phyloP scores from a whole-genome alignment of 2,329 filamentous ascomycete genomes.

The Claviceps quebecensis region DNA sequence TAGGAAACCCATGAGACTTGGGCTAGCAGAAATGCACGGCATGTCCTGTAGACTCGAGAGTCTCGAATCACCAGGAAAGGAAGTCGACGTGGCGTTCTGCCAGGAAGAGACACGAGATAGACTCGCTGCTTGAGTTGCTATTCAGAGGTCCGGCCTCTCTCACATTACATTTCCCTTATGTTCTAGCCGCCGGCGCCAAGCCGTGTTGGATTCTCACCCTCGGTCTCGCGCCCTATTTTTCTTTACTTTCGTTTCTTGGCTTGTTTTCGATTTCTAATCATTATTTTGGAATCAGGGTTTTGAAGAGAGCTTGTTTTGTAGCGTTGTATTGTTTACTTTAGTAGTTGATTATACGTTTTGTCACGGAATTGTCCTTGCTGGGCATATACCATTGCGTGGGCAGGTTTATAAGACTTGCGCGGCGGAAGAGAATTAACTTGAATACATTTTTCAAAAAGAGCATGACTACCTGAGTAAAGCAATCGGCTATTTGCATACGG shows the following conservation, averaged over 20 bases:
- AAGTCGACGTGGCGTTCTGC: too few relatives aligned
- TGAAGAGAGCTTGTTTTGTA: background rate
- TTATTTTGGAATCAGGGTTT: background rate
- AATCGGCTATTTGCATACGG: too few relatives aligned
- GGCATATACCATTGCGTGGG: background rate
- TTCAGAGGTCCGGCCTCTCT: too few relatives aligned
- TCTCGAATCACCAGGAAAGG: background rate
- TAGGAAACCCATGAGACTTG: background rate
- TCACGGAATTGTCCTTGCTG: background rate
- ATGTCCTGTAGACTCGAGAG: background rate
- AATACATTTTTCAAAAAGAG: background rate
- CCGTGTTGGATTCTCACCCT: background rate
- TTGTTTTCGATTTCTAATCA: background rate
- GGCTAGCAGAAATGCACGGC: background rate
- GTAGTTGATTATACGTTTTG: conserved; percentile 2
- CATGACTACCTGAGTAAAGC: background rate
- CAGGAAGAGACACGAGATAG: too few relatives aligned
- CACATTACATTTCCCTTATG: too few relatives aligned
- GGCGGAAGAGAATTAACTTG: background rate
- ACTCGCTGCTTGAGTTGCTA: too few relatives aligned
- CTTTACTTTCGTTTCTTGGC: background rate
- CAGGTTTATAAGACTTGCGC: background rate
- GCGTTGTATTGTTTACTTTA: conserved; percentile 1
- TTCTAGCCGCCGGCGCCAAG: too few relatives aligned
- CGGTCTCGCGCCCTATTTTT: background rate